These are phyloP conservation scores for Centella asiatica DNA, from an alignment of 129 eudicot species.

Conservation along the genomic window DNA sequence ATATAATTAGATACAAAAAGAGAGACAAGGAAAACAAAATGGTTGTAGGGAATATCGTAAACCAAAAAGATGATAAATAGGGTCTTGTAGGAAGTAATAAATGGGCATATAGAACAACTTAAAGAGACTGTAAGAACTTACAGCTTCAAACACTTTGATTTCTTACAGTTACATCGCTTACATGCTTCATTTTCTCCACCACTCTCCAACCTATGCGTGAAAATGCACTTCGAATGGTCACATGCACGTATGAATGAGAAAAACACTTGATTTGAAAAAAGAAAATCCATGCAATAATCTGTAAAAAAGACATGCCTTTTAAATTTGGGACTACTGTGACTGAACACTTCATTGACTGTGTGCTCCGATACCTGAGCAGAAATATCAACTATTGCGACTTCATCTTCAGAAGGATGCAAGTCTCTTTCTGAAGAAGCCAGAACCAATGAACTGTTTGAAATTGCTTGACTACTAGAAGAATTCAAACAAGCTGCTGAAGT, in stretches of 20 bases:
- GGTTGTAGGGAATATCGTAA: not conserved
- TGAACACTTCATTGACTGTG: constrained; percentile 38
- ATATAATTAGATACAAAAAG: not conserved
- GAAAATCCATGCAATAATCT: not conserved
- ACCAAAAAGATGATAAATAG: not conserved
- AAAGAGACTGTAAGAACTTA: constrained; percentile 35
- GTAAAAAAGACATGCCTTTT: constrained; percentile 45
- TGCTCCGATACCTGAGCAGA: constrained; percentile 32
- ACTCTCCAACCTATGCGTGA: constrained; percentile 57
- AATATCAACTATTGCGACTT: constrained; percentile 35
- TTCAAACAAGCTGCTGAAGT: constrained; percentile 28
- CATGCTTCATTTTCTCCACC: constrained; percentile 63
- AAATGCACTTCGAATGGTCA: constrained; percentile 15
- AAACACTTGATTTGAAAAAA: not conserved
- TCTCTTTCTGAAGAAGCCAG: constrained; percentile 29
- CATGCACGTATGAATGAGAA: not conserved
- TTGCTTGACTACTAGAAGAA: constrained; percentile 33
- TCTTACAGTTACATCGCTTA: constrained; percentile 92
- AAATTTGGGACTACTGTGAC: constrained; percentile 73
- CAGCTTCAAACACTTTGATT: constrained; percentile 98
- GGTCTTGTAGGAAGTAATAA: too few species aligned
- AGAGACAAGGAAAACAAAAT: too few species aligned
- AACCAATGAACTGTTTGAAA: constrained; percentile 19
- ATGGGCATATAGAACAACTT: not conserved
- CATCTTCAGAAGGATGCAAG: constrained; percentile 11